These are phyloP conservation scores for Endotrypanum monterogeii DNA, from an alignment of 208 protist genomes.

Conservation along the genomic window DNA sequence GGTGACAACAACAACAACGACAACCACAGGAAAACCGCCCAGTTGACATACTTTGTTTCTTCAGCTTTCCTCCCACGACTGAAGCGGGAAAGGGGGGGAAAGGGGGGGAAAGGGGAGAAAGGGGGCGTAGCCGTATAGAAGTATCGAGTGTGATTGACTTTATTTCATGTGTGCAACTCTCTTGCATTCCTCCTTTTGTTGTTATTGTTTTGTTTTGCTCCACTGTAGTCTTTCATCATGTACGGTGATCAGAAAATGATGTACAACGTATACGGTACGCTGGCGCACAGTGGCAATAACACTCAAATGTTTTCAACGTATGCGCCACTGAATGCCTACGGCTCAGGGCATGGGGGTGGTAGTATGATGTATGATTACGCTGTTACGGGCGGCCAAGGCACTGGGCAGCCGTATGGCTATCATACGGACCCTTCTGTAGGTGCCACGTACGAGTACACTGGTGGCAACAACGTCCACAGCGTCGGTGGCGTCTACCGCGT, in stretches of 20 bases:
- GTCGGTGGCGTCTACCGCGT: not conserved
- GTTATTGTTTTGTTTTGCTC: not conserved
- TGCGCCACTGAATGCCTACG: not conserved
- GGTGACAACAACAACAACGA: no score
- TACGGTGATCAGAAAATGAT: conserved; percentile 19
- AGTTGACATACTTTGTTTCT: no score
- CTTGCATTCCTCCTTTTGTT: no score
- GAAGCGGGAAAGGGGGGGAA: no score
- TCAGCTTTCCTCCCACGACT: no score
- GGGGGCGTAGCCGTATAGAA: not conserved
- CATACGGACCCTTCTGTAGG: conserved; percentile 16
- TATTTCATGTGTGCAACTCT: not conserved
- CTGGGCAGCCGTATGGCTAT: conserved; percentile 12
- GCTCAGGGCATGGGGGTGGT: not conserved
- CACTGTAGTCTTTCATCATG: conserved; percentile 5
- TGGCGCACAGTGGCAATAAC: not conserved
- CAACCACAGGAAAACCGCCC: no score
- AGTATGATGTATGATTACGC: conserved; percentile 11
- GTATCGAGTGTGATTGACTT: not conserved
- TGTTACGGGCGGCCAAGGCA: conserved; percentile 3
- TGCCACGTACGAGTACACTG: conserved; percentile 19
- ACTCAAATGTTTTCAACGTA: conserved; percentile 1
- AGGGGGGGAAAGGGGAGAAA: not conserved
- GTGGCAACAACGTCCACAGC: not conserved
- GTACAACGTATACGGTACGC: conserved; percentile 20